Evolutionary conservation across 148 eudicot species (phyloP).

Genomic region (Silene uniflora): DNA sequence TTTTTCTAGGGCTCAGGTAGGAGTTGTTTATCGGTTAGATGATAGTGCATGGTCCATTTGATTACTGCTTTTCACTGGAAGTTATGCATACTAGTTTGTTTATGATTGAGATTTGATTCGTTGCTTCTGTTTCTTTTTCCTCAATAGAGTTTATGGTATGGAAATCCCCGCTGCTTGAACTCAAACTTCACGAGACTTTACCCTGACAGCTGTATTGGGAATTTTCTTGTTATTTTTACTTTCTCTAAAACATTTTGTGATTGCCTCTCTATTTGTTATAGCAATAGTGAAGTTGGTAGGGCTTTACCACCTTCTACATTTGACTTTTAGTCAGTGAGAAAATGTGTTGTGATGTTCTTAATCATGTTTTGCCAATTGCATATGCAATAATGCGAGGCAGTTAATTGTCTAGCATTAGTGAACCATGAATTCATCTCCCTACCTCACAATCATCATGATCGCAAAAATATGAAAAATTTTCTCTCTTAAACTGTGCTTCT

Average conservation of each 20-base stretch:
- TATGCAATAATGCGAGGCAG: not conserved
- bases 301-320: no score
- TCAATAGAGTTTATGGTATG: not conserved
- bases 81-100: not conserved
- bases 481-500: no score
- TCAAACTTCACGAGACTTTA: conserved; percentile 8
- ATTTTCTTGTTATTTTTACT: not conserved
- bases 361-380: not conserved
- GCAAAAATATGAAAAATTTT: no score
- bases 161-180: not conserved
- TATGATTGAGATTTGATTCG: not conserved
- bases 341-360: not conserved
- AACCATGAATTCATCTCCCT: no score
- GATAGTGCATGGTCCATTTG: not conserved
- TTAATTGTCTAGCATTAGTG: no score
- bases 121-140: not conserved
- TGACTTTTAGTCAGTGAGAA: no score
- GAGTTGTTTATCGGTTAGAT: not conserved
- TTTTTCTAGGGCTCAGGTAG: not conserved
- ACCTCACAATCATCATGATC: no score
- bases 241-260: no score
- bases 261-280: no score
- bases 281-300: no score
- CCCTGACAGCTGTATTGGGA: not conserved
- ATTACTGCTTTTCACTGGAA: not conserved